Evolutionary conservation across 1,139 yeast species (phyloP).

Genomic region (Lodderomyces theae): DNA sequence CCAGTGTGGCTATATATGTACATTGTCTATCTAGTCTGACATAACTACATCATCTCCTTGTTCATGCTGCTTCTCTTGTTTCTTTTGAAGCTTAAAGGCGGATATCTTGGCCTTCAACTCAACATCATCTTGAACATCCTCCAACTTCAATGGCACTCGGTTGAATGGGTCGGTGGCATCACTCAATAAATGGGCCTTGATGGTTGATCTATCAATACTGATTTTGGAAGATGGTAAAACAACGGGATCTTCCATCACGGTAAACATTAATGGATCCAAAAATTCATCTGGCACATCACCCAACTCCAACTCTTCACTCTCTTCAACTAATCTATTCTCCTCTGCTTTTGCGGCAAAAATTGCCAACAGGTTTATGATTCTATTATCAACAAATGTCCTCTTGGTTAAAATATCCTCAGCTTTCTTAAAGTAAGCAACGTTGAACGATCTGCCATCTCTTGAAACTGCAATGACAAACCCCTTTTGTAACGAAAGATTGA

Average conservation of each 20-base stretch:
- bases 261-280: constrained; percentile 93
- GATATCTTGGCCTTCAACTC: constrained; percentile 63
- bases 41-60: constrained; percentile 20
- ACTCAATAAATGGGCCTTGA: constrained; percentile 88
- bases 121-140: constrained; percentile 76
- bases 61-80: constrained; percentile 14
- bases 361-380: constrained; percentile 49
- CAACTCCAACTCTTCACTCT: constrained; percentile 78
- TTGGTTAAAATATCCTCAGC: constrained; percentile 67
- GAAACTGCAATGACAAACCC: constrained; percentile 80
- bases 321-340: constrained; percentile 57
- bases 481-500: constrained; percentile 61
- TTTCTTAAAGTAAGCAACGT: constrained; percentile 59
- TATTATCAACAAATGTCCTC: constrained; percentile 51
- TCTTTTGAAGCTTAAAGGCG: constrained; percentile 50
- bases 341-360: constrained; percentile 66
- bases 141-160: constrained; percentile 83
- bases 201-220: constrained; percentile 84
- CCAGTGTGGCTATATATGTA: not conserved
- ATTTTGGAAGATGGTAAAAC: constrained; percentile 81
- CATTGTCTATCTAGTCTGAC: constrained; percentile 12
- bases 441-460: constrained; percentile 85
- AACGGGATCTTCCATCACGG: constrained; percentile 95
- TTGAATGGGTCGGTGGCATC: constrained; percentile 98
- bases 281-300: constrained; percentile 97